Percentiles rank a stretch among this genome's conserved stretches.
Evolutionary conservation across 176 grass and related monocot genomes (phyloP).

Genomic region (Urochloa ruziziensis): DNA sequence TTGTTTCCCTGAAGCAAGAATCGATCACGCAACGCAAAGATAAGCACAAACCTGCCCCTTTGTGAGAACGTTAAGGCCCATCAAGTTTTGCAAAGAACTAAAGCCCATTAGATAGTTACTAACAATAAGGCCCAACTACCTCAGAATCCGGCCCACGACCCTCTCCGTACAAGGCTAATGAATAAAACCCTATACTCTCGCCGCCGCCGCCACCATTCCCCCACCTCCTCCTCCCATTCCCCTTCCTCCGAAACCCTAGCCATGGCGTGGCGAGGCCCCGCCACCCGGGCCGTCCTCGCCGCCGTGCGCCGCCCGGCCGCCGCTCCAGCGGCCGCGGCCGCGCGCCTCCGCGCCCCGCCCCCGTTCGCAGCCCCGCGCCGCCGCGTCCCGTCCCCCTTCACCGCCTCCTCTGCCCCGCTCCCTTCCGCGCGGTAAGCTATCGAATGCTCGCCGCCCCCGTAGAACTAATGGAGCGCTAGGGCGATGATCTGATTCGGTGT

Average conservation of each 20-base stretch:
- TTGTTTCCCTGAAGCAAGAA: not conserved
- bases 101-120: not conserved
- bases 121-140: not conserved
- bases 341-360: conserved; percentile 24
- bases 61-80: not conserved
- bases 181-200: conserved; percentile 29
- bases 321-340: conserved; percentile 30
- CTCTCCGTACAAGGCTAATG: not conserved
- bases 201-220: conserved; percentile 9
- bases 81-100: not conserved
- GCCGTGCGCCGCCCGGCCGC: conserved; percentile 41
- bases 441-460: not conserved
- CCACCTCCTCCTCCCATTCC: not conserved
- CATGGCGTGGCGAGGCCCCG: conserved; percentile 83
- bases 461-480: not conserved
- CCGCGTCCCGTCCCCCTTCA: conserved; percentile 44
- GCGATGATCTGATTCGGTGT: not conserved
- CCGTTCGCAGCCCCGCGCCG: conserved; percentile 42
- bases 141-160: not conserved
- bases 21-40: too few relatives aligned
- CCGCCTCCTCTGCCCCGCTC: conserved; percentile 35
- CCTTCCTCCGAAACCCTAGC: conserved; percentile 24
- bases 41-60: too few relatives aligned
- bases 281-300: conserved; percentile 64
- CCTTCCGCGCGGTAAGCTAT: conserved; percentile 27